Conservation (phyloP, 495 filamentous ascomycete genomes). For the Aspergillus bertholletiae region DNA sequence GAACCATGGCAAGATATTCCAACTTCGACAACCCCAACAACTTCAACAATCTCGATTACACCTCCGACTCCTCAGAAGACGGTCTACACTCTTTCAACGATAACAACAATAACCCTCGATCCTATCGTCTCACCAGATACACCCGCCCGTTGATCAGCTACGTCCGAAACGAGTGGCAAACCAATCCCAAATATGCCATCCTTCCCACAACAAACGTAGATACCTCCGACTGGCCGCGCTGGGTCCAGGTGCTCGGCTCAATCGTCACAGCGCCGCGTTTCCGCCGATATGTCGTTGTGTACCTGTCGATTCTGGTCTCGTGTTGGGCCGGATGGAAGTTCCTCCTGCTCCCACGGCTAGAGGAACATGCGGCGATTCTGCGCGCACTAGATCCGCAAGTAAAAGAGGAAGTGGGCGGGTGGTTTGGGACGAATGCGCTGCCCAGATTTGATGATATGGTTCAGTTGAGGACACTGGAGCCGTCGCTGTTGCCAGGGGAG, state of each 20-base stretch:
- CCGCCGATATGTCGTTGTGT: conserved; percentile 44
- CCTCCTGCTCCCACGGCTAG: conserved; percentile 35
- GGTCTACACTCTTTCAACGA: conserved; percentile 6
- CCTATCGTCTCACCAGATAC: conserved; percentile 14
- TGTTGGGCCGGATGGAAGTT: conserved; percentile 38
- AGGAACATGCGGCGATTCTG: conserved; percentile 34
- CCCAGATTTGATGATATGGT: conserved; percentile 47
- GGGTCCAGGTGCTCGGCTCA: conserved; percentile 28
- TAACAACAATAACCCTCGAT: neutral
- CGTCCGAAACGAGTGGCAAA: conserved; percentile 46
- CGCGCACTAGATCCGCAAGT: conserved; percentile 33
- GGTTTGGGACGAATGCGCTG: conserved; percentile 47
- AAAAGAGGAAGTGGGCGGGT: conserved; percentile 30
- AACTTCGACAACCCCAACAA: conserved; percentile 1
- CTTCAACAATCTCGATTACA: conserved; percentile 17
- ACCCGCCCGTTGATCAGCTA: conserved; percentile 42
- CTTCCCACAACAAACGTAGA: conserved; percentile 17
- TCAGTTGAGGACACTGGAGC: conserved; percentile 26
- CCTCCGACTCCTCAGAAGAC: conserved; percentile 18
- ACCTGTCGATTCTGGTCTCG: conserved; percentile 34
- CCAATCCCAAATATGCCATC: conserved; percentile 20
- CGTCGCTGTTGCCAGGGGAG: conserved; percentile 12
- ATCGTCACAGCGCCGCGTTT: conserved; percentile 43
- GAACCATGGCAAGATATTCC: neutral
- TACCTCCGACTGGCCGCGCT: conserved; percentile 18